phyloP scores from a whole-genome alignment of 306 rosid species.

The Gastrolobium bilobum region DNA sequence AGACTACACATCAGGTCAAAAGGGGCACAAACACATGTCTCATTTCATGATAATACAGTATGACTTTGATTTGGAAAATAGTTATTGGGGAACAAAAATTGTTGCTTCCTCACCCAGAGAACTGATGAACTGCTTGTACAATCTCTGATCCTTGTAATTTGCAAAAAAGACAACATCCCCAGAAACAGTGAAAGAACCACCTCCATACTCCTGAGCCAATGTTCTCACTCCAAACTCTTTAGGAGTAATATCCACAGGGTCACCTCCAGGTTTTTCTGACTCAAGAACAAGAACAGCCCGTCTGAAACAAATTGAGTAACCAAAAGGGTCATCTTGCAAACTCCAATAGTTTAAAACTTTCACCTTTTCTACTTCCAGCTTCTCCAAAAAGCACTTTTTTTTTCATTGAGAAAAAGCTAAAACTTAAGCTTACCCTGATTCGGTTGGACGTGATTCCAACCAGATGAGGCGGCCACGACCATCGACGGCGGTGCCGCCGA shows the following conservation, averaged over 20 bases:
- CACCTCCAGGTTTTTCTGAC: constrained; percentile 67
- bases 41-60: constrained; percentile 18
- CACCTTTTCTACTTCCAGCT: background rate
- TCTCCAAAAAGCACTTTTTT: background rate
- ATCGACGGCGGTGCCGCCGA: constrained; percentile 84
- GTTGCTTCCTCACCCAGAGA: constrained; percentile 57
- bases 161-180: constrained; percentile 77
- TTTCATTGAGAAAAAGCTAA: background rate
- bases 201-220: constrained; percentile 95
- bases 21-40: background rate
- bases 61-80: background rate
- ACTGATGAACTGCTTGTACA: constrained; percentile 74
- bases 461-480: constrained; percentile 77
- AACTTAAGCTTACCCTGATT: constrained; percentile 67
- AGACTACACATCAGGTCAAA: constrained; percentile 5
- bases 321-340: constrained; percentile 20
- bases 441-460: constrained; percentile 91
- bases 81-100: background rate
- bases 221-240: constrained; percentile 86
- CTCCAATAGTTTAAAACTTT: constrained; percentile 19
- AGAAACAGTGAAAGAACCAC: constrained; percentile 81
- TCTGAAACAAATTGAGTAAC: constrained; percentile 52
- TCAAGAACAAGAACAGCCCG: constrained; percentile 88
- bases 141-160: constrained; percentile 89
- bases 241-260: constrained; percentile 82